Evolutionary conservation across 345 rosid genomes (phyloP), one percentile per base, ranked within the genome.

Genomic region (Cardiospermum halicacabum): DNA sequence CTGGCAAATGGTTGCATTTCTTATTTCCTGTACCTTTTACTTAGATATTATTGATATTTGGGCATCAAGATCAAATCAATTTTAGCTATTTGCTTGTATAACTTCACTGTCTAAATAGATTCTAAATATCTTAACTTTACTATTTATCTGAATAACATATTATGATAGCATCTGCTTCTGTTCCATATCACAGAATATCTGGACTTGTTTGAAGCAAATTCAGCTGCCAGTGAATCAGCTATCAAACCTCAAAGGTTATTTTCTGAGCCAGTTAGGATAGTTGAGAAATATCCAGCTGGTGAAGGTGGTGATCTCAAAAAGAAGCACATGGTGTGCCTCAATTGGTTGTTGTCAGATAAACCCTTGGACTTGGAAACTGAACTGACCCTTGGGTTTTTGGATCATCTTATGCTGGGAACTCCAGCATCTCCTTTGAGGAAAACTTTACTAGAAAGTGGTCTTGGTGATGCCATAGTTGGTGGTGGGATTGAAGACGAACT

Each of bases 351-450:
- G 39, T 81, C 91, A 57, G 99, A 94, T 51, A 75, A 84, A 70
- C 91, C 96, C 62, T 70, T 91, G 47, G 96, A 89, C 85, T 79
- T 87, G 79, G 82, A 94, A 78, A 91, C 96, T 64, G 96, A 91
- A 69, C 96, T 94, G 45, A 58, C 92, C 0, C 91, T 91, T 58
- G 95, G 96, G 60, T 88, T 94, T 76, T 70, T 94, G 81, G 96
- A 94, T 79, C 92, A 93, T 79, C 95, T 88, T 34, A 77, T 94
- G 91, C 72, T 94, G 84, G 97, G 97, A 66, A 87, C 95, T 75
- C 97, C 96, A 72, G 92, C 99, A 72, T 85, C 99, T 57, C 99
- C 97, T 24, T 76, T 93, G 75, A 85, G 92, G 82, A 93, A 90
- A 79, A 85, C 75, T 60, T 82, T 93, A 71, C 77, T 93, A 50